Evolutionary conservation across 164 flowering plant genomes (phyloP).

Genomic region (Magnolia changhungtana): DNA sequence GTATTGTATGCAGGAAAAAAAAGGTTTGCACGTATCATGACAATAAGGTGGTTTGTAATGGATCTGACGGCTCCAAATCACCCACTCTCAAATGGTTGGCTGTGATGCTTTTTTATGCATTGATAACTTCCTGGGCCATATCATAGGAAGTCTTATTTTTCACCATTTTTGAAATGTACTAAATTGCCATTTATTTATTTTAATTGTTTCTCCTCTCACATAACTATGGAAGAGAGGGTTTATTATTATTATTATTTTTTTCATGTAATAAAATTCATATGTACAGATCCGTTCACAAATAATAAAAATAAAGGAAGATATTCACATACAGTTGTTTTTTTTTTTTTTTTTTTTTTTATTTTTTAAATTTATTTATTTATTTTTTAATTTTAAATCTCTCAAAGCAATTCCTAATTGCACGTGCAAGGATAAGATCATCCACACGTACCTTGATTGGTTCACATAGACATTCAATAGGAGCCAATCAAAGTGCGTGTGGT

Average conservation of each 20-base stretch:
- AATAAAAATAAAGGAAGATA: neutral
- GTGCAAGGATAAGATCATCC: neutral
- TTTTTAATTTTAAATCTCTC: neutral
- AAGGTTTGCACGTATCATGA: constrained; percentile 70
- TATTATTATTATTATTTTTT: neutral
- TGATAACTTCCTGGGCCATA: constrained; percentile 20
- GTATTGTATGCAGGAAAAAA: constrained; percentile 45
- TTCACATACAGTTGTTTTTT: neutral
- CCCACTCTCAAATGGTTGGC: constrained; percentile 32
- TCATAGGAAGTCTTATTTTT: constrained; percentile 6
- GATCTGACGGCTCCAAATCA: constrained; percentile 31
- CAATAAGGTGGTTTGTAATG: constrained; percentile 59
- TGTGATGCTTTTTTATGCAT: constrained; percentile 14
- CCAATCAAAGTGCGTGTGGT: too few species aligned
- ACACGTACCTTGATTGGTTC: too few species aligned
- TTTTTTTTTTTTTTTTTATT: too few species aligned
- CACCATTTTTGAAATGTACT: neutral
- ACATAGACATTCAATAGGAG: too few species aligned
- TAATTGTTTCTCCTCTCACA: neutral
- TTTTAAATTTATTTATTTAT: too few species aligned
- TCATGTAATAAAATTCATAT: neutral
- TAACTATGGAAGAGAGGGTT: neutral
- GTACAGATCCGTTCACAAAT: neutral
- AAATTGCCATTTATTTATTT: neutral
- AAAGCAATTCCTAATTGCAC: neutral